phyloP scores from a whole-genome alignment of 2,329 filamentous ascomycete species.

The Penicillium digitatum region DNA sequence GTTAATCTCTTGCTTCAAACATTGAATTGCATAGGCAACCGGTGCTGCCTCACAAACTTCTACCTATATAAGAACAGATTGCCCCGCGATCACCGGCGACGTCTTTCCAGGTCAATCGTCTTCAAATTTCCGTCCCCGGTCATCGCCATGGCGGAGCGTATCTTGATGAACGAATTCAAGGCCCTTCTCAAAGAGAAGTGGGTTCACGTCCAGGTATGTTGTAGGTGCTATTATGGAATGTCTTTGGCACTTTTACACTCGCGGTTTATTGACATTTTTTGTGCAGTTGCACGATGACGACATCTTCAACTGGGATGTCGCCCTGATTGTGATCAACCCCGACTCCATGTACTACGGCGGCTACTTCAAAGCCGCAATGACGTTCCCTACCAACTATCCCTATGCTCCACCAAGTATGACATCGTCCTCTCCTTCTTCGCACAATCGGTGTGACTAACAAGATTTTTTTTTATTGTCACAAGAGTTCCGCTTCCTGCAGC shows the following conservation, averaged over 20 bases:
- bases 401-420: slow-evolving; percentile 68
- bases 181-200: slow-evolving; percentile 83
- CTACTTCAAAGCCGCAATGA: slow-evolving; percentile 88
- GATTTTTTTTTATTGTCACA: background rate
- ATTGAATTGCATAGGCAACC: background rate
- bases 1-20: background rate
- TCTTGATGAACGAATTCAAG: slow-evolving; percentile 85
- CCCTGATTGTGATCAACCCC: slow-evolving; percentile 85
- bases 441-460: background rate
- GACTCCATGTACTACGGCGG: slow-evolving; percentile 90
- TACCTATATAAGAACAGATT: background rate
- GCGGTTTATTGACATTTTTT: slow-evolving; percentile 5
- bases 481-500: slow-evolving; percentile 77
- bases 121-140: background rate
- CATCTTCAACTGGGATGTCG: slow-evolving; percentile 81
- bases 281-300: slow-evolving; percentile 70
- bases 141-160: slow-evolving; percentile 61
- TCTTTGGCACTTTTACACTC: background rate
- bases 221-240: background rate
- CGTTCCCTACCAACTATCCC: slow-evolving; percentile 83
- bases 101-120: background rate
- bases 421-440: background rate
- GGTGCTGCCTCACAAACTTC: background rate
- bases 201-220: slow-evolving; percentile 75
- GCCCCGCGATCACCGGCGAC: background rate